Base-by-base conservation (phyloP, 2,329 filamentous ascomycete species). In the Akanthomyces lecanii region DNA sequence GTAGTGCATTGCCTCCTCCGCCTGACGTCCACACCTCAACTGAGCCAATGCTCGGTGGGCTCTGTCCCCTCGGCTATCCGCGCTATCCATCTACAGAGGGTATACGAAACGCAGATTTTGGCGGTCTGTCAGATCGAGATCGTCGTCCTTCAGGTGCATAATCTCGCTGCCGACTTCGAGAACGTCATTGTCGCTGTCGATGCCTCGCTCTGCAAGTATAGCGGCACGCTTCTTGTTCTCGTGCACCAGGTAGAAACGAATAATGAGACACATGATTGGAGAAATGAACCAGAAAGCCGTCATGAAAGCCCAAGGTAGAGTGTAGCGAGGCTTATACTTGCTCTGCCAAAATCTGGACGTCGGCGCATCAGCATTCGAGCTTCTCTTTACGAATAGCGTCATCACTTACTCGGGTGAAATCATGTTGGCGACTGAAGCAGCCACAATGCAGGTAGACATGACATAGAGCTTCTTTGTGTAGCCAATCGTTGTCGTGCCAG, bases 81-180 rank as follows among this genome's bases (percentile, higher is more conserved):
- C 21, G n/a, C 14, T 23, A 23, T 23, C 4, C 21, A 10, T 18
- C 54, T 80, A 28, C 76, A 80, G 66, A 1, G 67, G 67, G 52
- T 69, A 69, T 28, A 68, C 62, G 33, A 69, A 69, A 18, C 64
- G 57, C 28, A 69, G 45, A 40, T 69, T 66, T 52, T 68, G 61
- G 18, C 65, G 54, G 51, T 69, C 67, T 4, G 67, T 69, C 23
- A 61, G 56, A 40, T 68, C 67, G 30, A 67, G 44, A 61, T 68
- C 67, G 11, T 64, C 47, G 16, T 65, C 62, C 18, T 63, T 64
- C 12, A 68, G 52, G 16, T 65, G 59, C 28, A 69, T 48, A 53
- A 69, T 62, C 30, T 66, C 52, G 47, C 63, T 63, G 48, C 58
- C 68, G 3, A 55, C 64, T 25, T 67, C 64, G 14, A 68, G 59